Conservation (phyloP, 2,329 filamentous ascomycete genomes). For the Huntiella savannae region DNA sequence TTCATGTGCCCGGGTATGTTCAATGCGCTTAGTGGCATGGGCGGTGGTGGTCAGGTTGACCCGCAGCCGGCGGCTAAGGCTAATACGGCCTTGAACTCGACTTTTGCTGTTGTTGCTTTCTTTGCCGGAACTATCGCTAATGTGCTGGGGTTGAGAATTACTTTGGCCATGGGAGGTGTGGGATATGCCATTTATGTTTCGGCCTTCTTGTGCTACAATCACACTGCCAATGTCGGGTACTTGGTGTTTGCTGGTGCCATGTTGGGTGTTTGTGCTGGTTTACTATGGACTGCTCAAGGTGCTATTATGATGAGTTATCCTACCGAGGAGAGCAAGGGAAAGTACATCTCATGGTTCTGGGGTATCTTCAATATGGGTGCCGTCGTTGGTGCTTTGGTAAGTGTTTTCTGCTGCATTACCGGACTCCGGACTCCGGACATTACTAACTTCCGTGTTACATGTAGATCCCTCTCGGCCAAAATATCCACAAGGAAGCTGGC, state of each 20-base stretch:
- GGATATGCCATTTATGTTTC: conserved; percentile 61
- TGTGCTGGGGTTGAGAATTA: conserved; percentile 48
- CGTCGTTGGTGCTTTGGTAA: conserved; percentile 56
- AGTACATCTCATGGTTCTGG: conserved; percentile 85
- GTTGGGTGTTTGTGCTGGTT: conserved; percentile 58
- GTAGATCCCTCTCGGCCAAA: conserved; percentile 51
- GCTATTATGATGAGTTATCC: conserved; percentile 86
- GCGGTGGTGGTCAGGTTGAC: conserved; percentile 42
- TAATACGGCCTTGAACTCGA: conserved; percentile 53
- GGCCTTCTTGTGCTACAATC: conserved; percentile 51
- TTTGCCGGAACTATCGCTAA: conserved; percentile 64
- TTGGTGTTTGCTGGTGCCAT: conserved; percentile 59
- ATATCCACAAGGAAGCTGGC: conserved; percentile 36
- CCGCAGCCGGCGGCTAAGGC: conserved; percentile 40
- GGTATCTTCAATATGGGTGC: conserved; percentile 85
- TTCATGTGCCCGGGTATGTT: conserved; percentile 56
- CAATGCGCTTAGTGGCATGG: conserved; percentile 47
- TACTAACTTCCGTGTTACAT: conserved; percentile 6
- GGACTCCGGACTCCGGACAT: neutral
- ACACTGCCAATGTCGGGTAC: conserved; percentile 48
- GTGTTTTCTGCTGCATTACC: conserved; percentile 12
- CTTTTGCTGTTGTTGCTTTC: conserved; percentile 49
- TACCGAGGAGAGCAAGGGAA: conserved; percentile 60
- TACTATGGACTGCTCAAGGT: conserved; percentile 69
- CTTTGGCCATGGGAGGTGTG: conserved; percentile 52